A percentile compares a stretch with the other conserved stretches of the same genome.
Conservation (phyloP, 371 early-diverging fungal species). For the Umbelopsis sp. region DNA sequence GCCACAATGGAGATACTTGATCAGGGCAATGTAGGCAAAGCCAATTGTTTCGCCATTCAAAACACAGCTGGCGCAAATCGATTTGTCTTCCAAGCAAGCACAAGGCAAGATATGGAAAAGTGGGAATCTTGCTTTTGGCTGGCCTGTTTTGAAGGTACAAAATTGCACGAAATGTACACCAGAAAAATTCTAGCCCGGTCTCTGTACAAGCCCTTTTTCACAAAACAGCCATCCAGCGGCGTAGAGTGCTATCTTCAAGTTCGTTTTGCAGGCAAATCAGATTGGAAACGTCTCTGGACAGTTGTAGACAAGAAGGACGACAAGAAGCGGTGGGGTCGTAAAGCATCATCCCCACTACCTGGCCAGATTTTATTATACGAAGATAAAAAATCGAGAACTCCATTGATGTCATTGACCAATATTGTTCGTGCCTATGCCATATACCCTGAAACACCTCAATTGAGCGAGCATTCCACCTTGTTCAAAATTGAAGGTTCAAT, state of each 20-base stretch:
- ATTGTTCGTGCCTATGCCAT: slow-evolving; percentile 72
- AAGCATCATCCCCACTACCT: slow-evolving; percentile 25
- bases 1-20: slow-evolving; percentile 46
- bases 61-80: slow-evolving; percentile 47
- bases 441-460: slow-evolving; percentile 62
- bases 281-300: slow-evolving; percentile 68
- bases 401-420: slow-evolving; percentile 51
- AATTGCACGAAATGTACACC: slow-evolving; percentile 77
- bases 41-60: slow-evolving; percentile 46
- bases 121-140: slow-evolving; percentile 76
- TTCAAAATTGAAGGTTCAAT: slow-evolving; percentile 48
- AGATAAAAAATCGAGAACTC: slow-evolving; percentile 57
- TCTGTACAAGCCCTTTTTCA: slow-evolving; percentile 32
- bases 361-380: slow-evolving; percentile 53
- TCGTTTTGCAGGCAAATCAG: slow-evolving; percentile 56
- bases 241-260: slow-evolving; percentile 53
- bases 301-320: slow-evolving; percentile 47
- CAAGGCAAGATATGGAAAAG: slow-evolving; percentile 42
- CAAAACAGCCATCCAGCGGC: slow-evolving; percentile 31
- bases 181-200: slow-evolving; percentile 32
- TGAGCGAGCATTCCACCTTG: slow-evolving; percentile 51
- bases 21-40: slow-evolving; percentile 31
- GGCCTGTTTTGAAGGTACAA: slow-evolving; percentile 73
- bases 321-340: slow-evolving; percentile 45
- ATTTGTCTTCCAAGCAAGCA: slow-evolving; percentile 60